These are phyloP conservation scores for Saccharomyces hybrid DNA, from an alignment of 1,139 yeast species.

Conservation along the genomic window DNA sequence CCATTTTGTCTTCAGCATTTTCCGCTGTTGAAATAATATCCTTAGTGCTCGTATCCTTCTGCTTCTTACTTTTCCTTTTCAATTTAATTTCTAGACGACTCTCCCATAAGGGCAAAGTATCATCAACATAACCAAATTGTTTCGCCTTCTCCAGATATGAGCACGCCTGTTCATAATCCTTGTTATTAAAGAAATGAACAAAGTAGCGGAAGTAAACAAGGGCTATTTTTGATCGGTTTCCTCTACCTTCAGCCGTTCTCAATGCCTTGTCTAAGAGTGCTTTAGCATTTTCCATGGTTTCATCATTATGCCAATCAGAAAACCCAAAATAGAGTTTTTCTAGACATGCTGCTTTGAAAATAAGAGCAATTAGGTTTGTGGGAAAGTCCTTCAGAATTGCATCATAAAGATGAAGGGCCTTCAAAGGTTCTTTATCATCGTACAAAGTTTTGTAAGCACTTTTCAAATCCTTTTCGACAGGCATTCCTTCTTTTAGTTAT, in stretches of 20 bases:
- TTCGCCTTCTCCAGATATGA: conserved; percentile 45
- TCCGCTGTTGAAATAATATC: not conserved
- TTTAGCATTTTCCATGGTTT: conserved; percentile 43
- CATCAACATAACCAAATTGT: conserved; percentile 38
- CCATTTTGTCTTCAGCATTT: not conserved
- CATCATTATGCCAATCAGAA: conserved; percentile 31
- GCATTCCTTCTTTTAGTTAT: conserved; percentile 11
- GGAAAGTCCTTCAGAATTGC: conserved; percentile 35
- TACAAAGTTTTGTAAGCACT: conserved; percentile 30
- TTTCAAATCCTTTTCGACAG: conserved; percentile 25
- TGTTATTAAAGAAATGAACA: conserved; percentile 42
- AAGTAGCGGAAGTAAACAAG: conserved; percentile 56
- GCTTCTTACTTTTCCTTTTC: conserved; percentile 15
- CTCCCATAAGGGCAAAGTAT: conserved; percentile 47
- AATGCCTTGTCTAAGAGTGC: conserved; percentile 51
- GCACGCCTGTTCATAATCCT: conserved; percentile 42
- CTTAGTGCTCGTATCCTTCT: not conserved
- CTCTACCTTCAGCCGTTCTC: conserved; percentile 44
- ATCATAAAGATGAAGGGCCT: conserved; percentile 35
- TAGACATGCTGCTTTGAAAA: conserved; percentile 51
- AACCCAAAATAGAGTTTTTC: conserved; percentile 39
- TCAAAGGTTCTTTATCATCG: conserved; percentile 33
- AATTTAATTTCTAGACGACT: conserved; percentile 37
- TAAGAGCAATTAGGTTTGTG: conserved; percentile 43
- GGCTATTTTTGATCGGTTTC: conserved; percentile 48